These are phyloP conservation scores for Cystobasidiaceae sp. DNA, from an alignment of 1,284 basidiomycete species.

Conservation along the genomic window DNA sequence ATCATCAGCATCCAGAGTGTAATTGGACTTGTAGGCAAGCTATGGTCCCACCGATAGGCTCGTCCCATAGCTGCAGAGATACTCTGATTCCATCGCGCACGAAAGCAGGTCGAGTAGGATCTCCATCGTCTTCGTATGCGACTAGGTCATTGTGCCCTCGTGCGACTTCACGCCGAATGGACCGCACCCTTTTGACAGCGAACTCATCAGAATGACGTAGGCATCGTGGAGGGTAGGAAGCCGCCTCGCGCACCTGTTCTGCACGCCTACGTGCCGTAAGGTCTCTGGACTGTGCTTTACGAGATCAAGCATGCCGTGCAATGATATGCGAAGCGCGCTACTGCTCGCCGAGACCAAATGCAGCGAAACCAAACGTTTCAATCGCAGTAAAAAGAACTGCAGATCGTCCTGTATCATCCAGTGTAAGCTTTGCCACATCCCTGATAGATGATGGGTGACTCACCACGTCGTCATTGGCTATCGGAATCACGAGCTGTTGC, in stretches of 20 bases:
- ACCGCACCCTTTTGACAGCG: background rate
- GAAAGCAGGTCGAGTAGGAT: constrained; percentile 10
- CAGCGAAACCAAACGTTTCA: background rate
- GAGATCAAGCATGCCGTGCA: constrained; percentile 18
- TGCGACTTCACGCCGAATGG: too few relatives aligned
- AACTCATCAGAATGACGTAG: background rate
- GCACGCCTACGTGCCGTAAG: constrained; percentile 9
- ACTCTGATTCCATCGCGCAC: constrained; percentile 21
- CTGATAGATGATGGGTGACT: background rate
- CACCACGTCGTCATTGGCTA: constrained; percentile 2
- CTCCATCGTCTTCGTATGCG: background rate
- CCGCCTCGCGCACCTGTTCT: constrained; percentile 1
- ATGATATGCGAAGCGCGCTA: background rate
- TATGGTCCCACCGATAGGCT: constrained; percentile 3
- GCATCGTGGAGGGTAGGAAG: background rate
- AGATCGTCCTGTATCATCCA: constrained; percentile 23
- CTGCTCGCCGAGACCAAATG: constrained; percentile 13
- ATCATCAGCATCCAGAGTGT: background rate
- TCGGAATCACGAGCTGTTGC: constrained; percentile 15
- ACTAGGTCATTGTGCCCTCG: background rate
- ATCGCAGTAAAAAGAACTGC: constrained; percentile 2
- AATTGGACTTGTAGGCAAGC: background rate
- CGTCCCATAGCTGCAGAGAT: constrained; percentile 15
- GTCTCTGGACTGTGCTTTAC: constrained; percentile 14
- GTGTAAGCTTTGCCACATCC: too few relatives aligned